These are phyloP conservation scores for Babjeviella inositovora DNA, from an alignment of 805 yeast genomes.

Conservation along the genomic window DNA sequence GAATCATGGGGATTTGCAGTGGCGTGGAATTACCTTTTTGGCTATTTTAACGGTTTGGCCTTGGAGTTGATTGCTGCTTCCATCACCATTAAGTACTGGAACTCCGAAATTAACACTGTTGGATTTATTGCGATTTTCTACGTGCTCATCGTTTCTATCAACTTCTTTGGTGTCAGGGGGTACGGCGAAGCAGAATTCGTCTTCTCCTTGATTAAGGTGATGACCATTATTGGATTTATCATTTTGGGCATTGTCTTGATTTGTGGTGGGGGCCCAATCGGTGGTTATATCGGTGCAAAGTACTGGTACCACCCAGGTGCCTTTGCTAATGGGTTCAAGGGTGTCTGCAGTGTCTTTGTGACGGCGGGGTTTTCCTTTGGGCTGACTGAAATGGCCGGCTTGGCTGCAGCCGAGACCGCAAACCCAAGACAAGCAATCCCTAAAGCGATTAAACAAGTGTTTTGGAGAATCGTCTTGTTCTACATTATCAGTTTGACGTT, in stretches of 20 bases:
- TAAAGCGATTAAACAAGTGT: slow-evolving; percentile 63
- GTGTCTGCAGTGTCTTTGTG: slow-evolving; percentile 19
- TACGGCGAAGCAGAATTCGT: slow-evolving; percentile 45
- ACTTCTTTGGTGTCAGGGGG: slow-evolving; percentile 33
- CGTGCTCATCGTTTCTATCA: slow-evolving; percentile 25
- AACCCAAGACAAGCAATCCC: slow-evolving; percentile 58
- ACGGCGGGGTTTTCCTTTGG: slow-evolving; percentile 24
- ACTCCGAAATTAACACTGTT: slow-evolving; percentile 30
- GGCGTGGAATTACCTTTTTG: slow-evolving; percentile 34
- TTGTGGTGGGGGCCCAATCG: slow-evolving; percentile 36
- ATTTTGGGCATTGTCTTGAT: slow-evolving; percentile 27
- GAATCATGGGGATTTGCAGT: slow-evolving; percentile 40
- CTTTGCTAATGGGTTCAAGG: slow-evolving; percentile 28
- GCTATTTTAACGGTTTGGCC: slow-evolving; percentile 42
- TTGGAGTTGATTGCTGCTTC: slow-evolving; percentile 45
- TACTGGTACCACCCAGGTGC: slow-evolving; percentile 42
- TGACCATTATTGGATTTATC: slow-evolving; percentile 30
- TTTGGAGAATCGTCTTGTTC: slow-evolving; percentile 66
- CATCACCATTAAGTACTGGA: slow-evolving; percentile 42
- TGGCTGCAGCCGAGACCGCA: slow-evolving; percentile 64
- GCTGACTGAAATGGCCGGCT: slow-evolving; percentile 33
- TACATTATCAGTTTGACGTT: slow-evolving; percentile 41
- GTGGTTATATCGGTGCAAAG: slow-evolving; percentile 29
- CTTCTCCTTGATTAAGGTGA: slow-evolving; percentile 26
- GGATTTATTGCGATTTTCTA: slow-evolving; percentile 47